Evolutionary conservation across 2,329 filamentous ascomycete species (phyloP), one percentile per base, ranked within the genome.

Genomic region (Pseudocercospora macadamiae): DNA sequence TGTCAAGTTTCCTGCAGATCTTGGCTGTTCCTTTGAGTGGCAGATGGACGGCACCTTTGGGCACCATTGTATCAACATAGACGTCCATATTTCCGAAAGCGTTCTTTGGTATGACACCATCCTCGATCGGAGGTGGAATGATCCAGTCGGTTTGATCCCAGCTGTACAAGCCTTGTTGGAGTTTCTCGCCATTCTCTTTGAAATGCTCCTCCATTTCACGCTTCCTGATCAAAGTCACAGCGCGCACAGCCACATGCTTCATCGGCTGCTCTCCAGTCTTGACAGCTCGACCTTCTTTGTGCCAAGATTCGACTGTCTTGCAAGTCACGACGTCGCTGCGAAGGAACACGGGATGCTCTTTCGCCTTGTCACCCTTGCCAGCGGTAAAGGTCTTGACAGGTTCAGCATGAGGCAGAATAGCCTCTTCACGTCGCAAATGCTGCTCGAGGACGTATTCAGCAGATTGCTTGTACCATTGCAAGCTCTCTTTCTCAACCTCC

Each of bases 21-120:
- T 88, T 87, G 28, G 88, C 86, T 0, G 88, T 89, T 0, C 91
- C 91, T 45, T 88, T 85, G 54, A 88, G 87, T 0, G 91, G 91
- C 1, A 97, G 82, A 72, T 99, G 95, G 0, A 89, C 84, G 2
- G 93, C 93, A 0, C 95, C 93, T 37, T 77, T 76, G 0, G 95
- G 95, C 23, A 96, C 88, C 95, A 99, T 97, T 62, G 91, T 92
- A 36, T 91, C 89, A 0, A 90, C 93, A 72, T 96, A 99, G 55
- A 96, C 86, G 73, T 99, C 95, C 62, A 99, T 97, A 66, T 99
- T 99, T 7, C 93, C 93, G 68, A 93, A 99, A 32, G 87, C 86
- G 68, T 99, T 99, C 74, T 95, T 96, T 0, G 95, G 95, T 60
- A 97, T 97, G 12, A 89, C 76, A 0, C 93, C 93, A 68, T 96